These are phyloP conservation scores for Astraeus odoratus DNA, from an alignment of 768 basidiomycete species.

Conservation along the genomic window DNA sequence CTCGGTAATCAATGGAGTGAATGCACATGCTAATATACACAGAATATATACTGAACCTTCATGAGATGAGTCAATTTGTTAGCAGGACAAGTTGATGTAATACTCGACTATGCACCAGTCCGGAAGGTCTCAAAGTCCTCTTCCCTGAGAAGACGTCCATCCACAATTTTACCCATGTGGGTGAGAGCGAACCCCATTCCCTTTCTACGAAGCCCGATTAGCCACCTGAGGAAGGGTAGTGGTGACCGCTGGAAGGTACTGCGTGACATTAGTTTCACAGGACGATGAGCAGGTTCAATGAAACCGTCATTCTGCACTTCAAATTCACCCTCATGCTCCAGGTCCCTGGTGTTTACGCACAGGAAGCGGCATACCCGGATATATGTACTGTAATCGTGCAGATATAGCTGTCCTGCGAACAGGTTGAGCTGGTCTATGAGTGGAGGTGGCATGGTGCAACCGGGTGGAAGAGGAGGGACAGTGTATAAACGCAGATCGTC, in stretches of 20 bases:
- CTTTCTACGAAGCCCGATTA: constrained; percentile 30
- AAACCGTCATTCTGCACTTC: constrained; percentile 13
- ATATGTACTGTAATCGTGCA: constrained; percentile 23
- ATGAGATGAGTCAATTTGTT: too few relatives aligned
- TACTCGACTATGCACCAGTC: too few relatives aligned
- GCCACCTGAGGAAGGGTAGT: constrained; percentile 17
- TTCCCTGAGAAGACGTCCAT: constrained; percentile 17
- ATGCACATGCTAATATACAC: too few relatives aligned
- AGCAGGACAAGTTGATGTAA: too few relatives aligned
- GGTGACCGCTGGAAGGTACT: constrained; percentile 32
- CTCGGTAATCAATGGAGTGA: too few relatives aligned
- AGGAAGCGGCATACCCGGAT: constrained; percentile 21
- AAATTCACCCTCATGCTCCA: constrained; percentile 3
- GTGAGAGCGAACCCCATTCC: constrained; percentile 32
- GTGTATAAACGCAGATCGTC: constrained; percentile 40
- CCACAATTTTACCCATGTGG: constrained; percentile 36
- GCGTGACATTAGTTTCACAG: background rate
- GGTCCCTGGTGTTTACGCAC: constrained; percentile 16
- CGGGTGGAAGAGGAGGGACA: background rate
- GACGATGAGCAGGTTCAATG: constrained; percentile 12
- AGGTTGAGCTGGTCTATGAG: constrained; percentile 21
- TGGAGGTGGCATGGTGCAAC: background rate
- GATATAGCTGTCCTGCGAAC: constrained; percentile 28
- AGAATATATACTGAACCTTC: too few relatives aligned
- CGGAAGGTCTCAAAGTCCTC: constrained; percentile 26